These are phyloP conservation scores for Craspedostauros australis DNA, from an alignment of 108 stramenopile species.

Conservation along the genomic window DNA sequence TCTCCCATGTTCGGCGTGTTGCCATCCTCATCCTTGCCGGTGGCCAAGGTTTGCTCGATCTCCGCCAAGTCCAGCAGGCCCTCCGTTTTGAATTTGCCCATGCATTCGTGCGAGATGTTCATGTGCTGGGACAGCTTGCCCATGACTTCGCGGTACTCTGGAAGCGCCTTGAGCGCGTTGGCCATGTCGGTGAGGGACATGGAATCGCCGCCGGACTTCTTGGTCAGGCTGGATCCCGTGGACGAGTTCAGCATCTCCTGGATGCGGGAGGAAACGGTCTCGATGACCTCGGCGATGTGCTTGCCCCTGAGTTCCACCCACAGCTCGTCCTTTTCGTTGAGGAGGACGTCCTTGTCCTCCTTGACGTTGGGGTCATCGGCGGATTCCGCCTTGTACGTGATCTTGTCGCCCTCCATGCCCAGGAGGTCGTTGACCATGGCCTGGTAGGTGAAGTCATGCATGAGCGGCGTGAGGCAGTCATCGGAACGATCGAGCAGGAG, in stretches of 20 bases:
- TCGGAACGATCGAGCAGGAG: constrained; percentile 87
- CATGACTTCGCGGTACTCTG: constrained; percentile 93
- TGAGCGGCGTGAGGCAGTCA: constrained; percentile 92
- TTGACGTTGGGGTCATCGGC: constrained; percentile 33
- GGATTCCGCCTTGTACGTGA: constrained; percentile 62
- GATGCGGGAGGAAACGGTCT: constrained; percentile 66
- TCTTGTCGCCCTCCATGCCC: constrained; percentile 75
- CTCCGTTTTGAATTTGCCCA: constrained; percentile 71
- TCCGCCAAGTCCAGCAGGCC: constrained; percentile 73
- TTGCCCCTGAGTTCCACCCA: constrained; percentile 94
- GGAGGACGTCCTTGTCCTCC: constrained; percentile 70
- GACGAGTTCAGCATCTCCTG: constrained; percentile 71
- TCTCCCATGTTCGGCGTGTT: constrained; percentile 49
- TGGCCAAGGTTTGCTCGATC: constrained; percentile 92
- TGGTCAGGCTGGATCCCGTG: constrained; percentile 32
- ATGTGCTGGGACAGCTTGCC: constrained; percentile 91
- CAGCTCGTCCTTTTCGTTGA: constrained; percentile 92
- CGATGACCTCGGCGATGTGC: constrained; percentile 94
- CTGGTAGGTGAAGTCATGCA: constrained; percentile 98
- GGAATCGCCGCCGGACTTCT: constrained; percentile 28
- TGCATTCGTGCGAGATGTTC: constrained; percentile 88
- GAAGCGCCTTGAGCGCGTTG: constrained; percentile 83
- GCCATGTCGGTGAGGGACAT: constrained; percentile 87
- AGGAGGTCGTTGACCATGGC: constrained; percentile 96
- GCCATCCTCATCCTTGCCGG: constrained; percentile 85